Base-by-base conservation (phyloP, 2,329 filamentous ascomycete genomes). In the Fusarium chaquense region DNA sequence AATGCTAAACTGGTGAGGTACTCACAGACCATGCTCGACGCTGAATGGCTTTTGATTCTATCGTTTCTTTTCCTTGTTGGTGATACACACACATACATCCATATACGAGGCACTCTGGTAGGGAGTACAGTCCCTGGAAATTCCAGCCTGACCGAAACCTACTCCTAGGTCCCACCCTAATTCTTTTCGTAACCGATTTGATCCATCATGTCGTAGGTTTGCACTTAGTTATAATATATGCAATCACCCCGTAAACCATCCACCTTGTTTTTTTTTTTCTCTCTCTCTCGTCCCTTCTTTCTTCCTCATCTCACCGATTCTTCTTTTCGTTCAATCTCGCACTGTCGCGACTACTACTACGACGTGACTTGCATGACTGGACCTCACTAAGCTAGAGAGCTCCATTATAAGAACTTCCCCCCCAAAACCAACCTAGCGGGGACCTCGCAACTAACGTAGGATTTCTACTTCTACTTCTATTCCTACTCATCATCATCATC, bases 21-120 rank as follows among this genome's bases (percentile, higher is more conserved):
- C 61, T 73, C 70, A 72, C 70, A 73, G 70, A 69, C 70, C 70
- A 72, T 28, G 45, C 49, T 44, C 15, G 16, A 62, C 36, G 45
- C 63, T 61, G 65, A 69, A 69, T 66, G 65, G 61, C 61, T 50
- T 69, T 55, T 45, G 35, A 40, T 50, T 52, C 57, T 51, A 28
- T 20, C 35, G n/a, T 40, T 45, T 44, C 32, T 52, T 33, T 32
- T 53, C 33, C 33, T 24, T 60, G 40, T 49, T 52, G 32, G 54
- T 51, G 38, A 20, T 40, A 62, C 53, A 45, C 33, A 35, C 13
- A 35, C 32, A 58, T 41, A 62, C 53, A 45, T 16, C 18, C 13
- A 35, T 26, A 58, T 41, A 35, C 55, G 24, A 58, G 24, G 57
- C 33, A 49, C 24, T 32, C 15, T 38, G n/a, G n/a, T 24, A 32